These are phyloP conservation scores for Kodamaea anthophila DNA, from an alignment of 1,139 yeast species.

Conservation along the genomic window DNA sequence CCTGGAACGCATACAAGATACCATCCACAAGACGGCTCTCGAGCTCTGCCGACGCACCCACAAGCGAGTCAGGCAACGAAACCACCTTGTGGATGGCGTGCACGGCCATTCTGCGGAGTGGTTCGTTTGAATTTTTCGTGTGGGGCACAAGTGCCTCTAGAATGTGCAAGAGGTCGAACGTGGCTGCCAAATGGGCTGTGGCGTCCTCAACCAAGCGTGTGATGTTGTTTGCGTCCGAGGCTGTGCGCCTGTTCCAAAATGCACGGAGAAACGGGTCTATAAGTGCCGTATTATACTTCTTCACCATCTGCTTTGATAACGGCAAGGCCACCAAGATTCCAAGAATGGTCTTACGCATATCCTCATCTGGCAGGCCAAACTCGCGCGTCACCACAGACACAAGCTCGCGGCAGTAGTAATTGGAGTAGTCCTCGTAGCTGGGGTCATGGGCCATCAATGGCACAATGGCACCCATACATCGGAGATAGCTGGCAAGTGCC, in stretches of 20 bases:
- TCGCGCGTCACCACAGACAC: constrained; percentile 65
- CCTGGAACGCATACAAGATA: constrained; percentile 75
- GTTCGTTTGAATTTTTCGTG: constrained; percentile 79
- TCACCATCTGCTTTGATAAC: constrained; percentile 22
- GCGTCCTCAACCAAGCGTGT: constrained; percentile 66
- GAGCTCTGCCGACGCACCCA: constrained; percentile 33
- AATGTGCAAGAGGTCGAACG: constrained; percentile 59
- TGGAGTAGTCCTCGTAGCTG: constrained; percentile 62
- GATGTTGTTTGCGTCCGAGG: constrained; percentile 44
- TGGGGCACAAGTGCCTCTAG: constrained; percentile 52
- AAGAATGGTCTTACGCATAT: constrained; percentile 73
- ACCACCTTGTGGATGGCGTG: constrained; percentile 49
- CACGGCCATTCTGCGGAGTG: constrained; percentile 71
- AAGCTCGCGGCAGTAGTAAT: constrained; percentile 71
- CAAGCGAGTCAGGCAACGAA: constrained; percentile 24
- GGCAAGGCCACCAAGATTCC: constrained; percentile 30
- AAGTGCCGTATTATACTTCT: constrained; percentile 35
- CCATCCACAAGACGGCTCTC: constrained; percentile 78
- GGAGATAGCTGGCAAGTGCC: constrained; percentile 67
- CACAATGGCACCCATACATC: constrained; percentile 72
- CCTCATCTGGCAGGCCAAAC: constrained; percentile 80
- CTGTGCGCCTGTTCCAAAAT: constrained; percentile 76
- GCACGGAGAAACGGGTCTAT: constrained; percentile 58
- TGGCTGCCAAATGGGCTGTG: constrained; percentile 59
- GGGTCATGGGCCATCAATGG: constrained; percentile 69